Conservation (phyloP, 768 basidiomycete species). For the Trametopsis cervina region DNA sequence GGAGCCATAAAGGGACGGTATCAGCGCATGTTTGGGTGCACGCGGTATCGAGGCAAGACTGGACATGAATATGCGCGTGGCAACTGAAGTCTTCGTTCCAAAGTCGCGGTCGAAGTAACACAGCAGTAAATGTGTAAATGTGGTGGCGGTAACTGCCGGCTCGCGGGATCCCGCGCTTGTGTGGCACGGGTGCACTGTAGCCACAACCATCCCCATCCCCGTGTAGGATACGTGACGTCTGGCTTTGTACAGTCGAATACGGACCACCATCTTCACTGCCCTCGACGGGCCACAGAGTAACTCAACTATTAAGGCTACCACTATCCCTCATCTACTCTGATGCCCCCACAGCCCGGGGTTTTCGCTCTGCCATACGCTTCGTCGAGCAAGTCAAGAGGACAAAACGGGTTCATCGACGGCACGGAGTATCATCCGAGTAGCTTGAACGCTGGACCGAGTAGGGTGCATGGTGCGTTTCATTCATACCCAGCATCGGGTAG, state of each 20-base stretch:
- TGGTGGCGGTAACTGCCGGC: too few species aligned
- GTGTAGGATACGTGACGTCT: neutral
- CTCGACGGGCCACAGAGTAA: neutral
- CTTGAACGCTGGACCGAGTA: constrained; percentile 35
- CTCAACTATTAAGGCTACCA: neutral
- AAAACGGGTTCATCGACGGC: constrained; percentile 21
- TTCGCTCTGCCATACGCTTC: constrained; percentile 56
- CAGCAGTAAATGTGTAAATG: too few species aligned
- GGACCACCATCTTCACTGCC: neutral
- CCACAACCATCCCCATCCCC: too few species aligned
- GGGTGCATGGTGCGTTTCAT: constrained; percentile 31
- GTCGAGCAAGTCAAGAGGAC: constrained; percentile 34
- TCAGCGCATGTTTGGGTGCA: neutral
- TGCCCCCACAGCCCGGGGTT: constrained; percentile 68
- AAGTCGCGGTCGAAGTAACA: too few species aligned
- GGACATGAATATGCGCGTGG: neutral
- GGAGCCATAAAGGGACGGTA: neutral
- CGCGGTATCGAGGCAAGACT: neutral
- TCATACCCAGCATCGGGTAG: neutral
- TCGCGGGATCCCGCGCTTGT: too few species aligned
- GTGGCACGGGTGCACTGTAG: too few species aligned
- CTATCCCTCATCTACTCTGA: too few species aligned
- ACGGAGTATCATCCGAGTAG: constrained; percentile 33
- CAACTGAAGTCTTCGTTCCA: too few species aligned
- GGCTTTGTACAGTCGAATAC: neutral